phyloP scores from a whole-genome alignment of 306 rosid species.

The Vigna nakashimae region DNA sequence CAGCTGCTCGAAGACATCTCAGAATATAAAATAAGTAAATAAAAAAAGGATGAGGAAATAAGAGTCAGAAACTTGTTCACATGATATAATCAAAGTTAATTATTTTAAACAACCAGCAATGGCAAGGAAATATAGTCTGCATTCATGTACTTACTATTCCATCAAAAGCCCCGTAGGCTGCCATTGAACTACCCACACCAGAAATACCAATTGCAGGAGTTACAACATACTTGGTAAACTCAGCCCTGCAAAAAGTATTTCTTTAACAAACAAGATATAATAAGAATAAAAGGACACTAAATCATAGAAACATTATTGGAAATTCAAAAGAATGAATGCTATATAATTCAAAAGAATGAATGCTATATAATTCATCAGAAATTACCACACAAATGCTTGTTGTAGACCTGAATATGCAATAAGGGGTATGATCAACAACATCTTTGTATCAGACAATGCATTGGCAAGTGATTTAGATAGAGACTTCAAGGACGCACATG shows the following conservation, averaged over 20 bases:
- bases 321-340: conserved; percentile 39
- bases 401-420: conserved; percentile 95
- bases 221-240: conserved; percentile 77
- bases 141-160: conserved; percentile 76
- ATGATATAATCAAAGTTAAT: conserved; percentile 24
- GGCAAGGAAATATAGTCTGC: conserved; percentile 36
- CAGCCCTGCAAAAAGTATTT: conserved; percentile 68
- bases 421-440: conserved; percentile 88
- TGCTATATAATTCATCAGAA: conserved; percentile 43
- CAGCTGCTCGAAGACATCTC: conserved; percentile 24
- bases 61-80: conserved; percentile 31
- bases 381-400: conserved; percentile 96
- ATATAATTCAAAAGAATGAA: conserved; percentile 40
- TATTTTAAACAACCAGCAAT: conserved; percentile 11
- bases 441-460: conserved; percentile 68
- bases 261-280: conserved; percentile 31
- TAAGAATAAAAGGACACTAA: conserved; percentile 27
- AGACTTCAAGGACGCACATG: conserved; percentile 58
- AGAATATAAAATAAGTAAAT: not conserved
- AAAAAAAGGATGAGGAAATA: not conserved
- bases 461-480: conserved; percentile 60
- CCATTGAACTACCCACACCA: conserved; percentile 97
- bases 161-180: conserved; percentile 92
- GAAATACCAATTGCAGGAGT: conserved; percentile 87
- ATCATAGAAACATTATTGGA: conserved; percentile 21